A percentile compares a stretch with the other conserved stretches of the same genome.
These are phyloP conservation scores for Boletus edulis DNA, from an alignment of 768 basidiomycete genomes.

Conservation along the genomic window DNA sequence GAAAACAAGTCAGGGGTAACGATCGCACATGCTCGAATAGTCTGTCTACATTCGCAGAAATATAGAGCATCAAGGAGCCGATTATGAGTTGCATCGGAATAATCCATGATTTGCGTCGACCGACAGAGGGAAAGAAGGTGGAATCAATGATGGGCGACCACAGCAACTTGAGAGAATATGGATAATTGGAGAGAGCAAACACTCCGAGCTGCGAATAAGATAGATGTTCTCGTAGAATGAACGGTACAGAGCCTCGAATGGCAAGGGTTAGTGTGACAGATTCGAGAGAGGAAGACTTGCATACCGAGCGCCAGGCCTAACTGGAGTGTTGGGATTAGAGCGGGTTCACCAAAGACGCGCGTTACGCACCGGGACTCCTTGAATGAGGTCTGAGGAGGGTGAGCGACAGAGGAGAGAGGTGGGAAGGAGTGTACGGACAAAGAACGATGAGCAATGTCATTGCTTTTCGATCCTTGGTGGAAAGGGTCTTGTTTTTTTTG, in stretches of 20 bases:
- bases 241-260: slow-evolving; percentile 83
- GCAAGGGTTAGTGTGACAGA: slow-evolving; percentile 1
- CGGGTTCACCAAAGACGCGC: slow-evolving; percentile 6
- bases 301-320: slow-evolving; percentile 86
- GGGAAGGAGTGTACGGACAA: slow-evolving; percentile 54
- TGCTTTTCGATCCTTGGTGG: slow-evolving; percentile 75
- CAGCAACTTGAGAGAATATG: slow-evolving; percentile 93
- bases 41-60: slow-evolving; percentile 70
- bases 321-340: slow-evolving; percentile 35
- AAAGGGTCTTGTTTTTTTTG: slow-evolving; percentile 49
- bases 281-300: slow-evolving; percentile 9
- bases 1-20: neutral
- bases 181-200: slow-evolving; percentile 90
- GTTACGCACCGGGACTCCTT: slow-evolving; percentile 82
- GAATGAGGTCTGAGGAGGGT: slow-evolving; percentile 58
- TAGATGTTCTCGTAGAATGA: slow-evolving; percentile 90
- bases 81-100: slow-evolving; percentile 95
- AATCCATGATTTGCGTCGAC: slow-evolving; percentile 99
- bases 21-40: slow-evolving; percentile 71
- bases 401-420: slow-evolving; percentile 13
- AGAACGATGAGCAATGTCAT: slow-evolving; percentile 84
- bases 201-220: slow-evolving; percentile 97
- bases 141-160: slow-evolving; percentile 99
- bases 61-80: slow-evolving; percentile 77
- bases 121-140: slow-evolving; percentile 73